These are phyloP conservation scores for Claviceps pusilla DNA, from an alignment of 2,329 filamentous ascomycete genomes.

Conservation along the genomic window DNA sequence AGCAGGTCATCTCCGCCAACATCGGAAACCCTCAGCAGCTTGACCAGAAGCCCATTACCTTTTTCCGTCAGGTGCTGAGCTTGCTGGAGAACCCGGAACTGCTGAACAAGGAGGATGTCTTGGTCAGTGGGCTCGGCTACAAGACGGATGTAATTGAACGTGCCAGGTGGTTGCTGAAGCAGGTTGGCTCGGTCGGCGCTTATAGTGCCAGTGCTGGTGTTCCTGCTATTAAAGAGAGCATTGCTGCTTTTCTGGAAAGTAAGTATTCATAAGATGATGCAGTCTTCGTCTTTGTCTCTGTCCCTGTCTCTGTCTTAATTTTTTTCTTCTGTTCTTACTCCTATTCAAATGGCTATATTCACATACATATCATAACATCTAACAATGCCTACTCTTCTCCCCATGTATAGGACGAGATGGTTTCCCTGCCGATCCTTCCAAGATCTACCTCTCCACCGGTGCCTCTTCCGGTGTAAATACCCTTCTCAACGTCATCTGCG, in stretches of 20 bases:
- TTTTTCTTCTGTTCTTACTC: not conserved
- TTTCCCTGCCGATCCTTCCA: constrained; percentile 61
- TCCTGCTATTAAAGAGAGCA: constrained; percentile 70
- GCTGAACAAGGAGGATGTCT: constrained; percentile 67
- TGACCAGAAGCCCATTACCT: constrained; percentile 97
- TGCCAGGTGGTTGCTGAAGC: constrained; percentile 63
- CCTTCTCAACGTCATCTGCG: constrained; percentile 77
- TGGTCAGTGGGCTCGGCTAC: constrained; percentile 65
- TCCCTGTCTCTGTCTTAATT: not conserved
- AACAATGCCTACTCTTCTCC: not conserved
- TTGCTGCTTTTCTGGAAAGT: constrained; percentile 87
- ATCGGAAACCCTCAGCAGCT: constrained; percentile 98
- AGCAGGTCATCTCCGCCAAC: constrained; percentile 87
- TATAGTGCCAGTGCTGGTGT: constrained; percentile 92
- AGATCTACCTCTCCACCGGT: constrained; percentile 82
- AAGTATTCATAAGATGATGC: constrained; percentile 17
- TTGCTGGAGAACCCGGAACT: constrained; percentile 79
- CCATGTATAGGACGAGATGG: constrained; percentile 59
- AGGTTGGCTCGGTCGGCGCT: constrained; percentile 82
- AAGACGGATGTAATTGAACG: constrained; percentile 77
- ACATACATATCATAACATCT: not conserved
- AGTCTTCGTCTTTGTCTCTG: too few relatives aligned
- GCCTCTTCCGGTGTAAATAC: constrained; percentile 93
- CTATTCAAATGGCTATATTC: not conserved
- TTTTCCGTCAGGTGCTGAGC: constrained; percentile 93